Evolutionary conservation across 148 eudicot species (phyloP), one percentile per base, ranked within the genome.

Genomic region (Rhododendron ferrugineum): DNA sequence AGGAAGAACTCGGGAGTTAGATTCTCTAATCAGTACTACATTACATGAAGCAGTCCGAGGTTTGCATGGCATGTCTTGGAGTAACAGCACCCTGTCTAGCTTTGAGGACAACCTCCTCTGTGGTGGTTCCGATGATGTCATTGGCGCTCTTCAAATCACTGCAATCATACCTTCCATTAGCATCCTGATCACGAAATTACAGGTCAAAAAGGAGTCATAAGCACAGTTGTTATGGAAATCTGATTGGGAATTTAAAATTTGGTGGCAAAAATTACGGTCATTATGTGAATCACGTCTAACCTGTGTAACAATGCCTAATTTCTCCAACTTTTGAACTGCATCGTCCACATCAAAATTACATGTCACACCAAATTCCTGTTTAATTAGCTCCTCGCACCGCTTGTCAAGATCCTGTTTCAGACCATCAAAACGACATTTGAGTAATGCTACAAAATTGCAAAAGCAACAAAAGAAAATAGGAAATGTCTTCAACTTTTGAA

Each of bases 291-390:
- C 46, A 4, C 56, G 81, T 83, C 98, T 89, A 80, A 97, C 99
- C 94, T 94, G 92, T 50, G 94, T 73, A 88, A 97, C 95, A 80
- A 97, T 94, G 79, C 98, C 99, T 84, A 97, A 88, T 89, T 92
- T 95, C 88, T 97, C 98, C 64, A 97, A 86, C 86, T 97, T 97
- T 54, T 84, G 87, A 73, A 97, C 89, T 3, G 99, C 99, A 90
- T 97, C 99, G 88, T 95, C 98, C 85, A 97, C 98, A 79, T 97
- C 98, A 85, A 95, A 97, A 84, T 97, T 91, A 84, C 99, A 97
- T 82, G 79, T 89, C 88, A 87, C 94, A 34, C 90, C 96, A 91
- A 95, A 97, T 89, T 95, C 98, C 86, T 97, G 98, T 84, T 91
- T 91, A 76, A 97, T 92, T 84, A 97, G 85, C 86, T 93, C 98